Percentiles rank a stretch among this genome's conserved stretches.
These are phyloP conservation scores for Calocera viscosa DNA, from an alignment of 768 basidiomycete genomes.

Conservation along the genomic window DNA sequence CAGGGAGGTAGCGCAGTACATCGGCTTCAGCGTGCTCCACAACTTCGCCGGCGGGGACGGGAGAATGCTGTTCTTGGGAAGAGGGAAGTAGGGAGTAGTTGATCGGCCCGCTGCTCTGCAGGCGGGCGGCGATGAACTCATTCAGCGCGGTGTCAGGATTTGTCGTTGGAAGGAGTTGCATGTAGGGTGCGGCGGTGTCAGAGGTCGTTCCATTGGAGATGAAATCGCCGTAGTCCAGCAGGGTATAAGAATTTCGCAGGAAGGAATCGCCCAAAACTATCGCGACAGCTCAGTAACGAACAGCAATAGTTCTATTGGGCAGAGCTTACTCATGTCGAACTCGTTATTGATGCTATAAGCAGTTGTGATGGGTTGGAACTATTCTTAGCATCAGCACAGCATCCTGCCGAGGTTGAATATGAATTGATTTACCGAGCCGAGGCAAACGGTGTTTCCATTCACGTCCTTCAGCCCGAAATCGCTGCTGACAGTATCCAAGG, in stretches of 20 bases:
- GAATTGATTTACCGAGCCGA: constrained; percentile 43
- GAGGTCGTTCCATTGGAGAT: constrained; percentile 32
- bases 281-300: neutral
- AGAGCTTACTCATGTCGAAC: constrained; percentile 40
- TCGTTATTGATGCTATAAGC: constrained; percentile 40
- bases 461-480: constrained; percentile 40
- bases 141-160: neutral
- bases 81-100: constrained; percentile 1
- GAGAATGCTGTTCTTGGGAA: neutral
- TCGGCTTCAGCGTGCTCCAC: constrained; percentile 21
- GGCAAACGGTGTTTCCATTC: constrained; percentile 45
- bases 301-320: neutral
- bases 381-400: neutral
- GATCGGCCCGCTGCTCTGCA: neutral
- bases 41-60: neutral
- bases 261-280: neutral
- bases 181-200: constrained; percentile 41
- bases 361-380: constrained; percentile 61
- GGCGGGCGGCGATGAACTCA: neutral
- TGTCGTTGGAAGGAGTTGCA: constrained; percentile 45
- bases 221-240: constrained; percentile 56
- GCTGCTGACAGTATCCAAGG: constrained; percentile 47
- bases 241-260: constrained; percentile 49
- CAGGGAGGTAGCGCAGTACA: constrained; percentile 25
- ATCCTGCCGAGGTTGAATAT: neutral